Conservation (phyloP, 2,329 filamentous ascomycete species). For the Chalara sp. region DNA sequence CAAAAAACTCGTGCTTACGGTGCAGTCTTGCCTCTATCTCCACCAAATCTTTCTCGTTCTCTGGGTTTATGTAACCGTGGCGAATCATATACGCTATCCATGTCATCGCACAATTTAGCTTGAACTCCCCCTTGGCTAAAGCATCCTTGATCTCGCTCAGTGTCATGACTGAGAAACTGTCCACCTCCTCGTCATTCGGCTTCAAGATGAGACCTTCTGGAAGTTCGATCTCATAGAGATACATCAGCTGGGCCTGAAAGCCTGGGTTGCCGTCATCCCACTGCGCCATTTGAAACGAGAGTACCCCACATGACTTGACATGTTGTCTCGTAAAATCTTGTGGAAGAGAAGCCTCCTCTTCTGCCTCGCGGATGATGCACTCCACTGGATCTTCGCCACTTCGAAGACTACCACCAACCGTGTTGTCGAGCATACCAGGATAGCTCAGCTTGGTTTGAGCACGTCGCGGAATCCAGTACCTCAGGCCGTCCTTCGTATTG, state of each 20-base stretch:
- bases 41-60: constrained; percentile 72
- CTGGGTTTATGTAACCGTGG: constrained; percentile 70
- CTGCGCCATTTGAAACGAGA: constrained; percentile 71
- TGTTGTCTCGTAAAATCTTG: constrained; percentile 58
- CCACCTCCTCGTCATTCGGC: constrained; percentile 85
- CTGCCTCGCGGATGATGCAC: constrained; percentile 76
- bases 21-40: constrained; percentile 73
- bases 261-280: constrained; percentile 48
- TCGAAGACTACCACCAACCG: constrained; percentile 77
- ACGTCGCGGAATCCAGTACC: constrained; percentile 79
- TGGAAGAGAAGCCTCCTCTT: constrained; percentile 80
- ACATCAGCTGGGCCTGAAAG: constrained; percentile 79
- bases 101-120: constrained; percentile 84
- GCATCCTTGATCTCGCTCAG: constrained; percentile 69
- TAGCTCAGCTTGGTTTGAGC: constrained; percentile 78
- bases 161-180: constrained; percentile 71
- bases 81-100: constrained; percentile 86
- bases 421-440: constrained; percentile 80
- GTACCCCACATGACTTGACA: constrained; percentile 63
- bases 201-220: constrained; percentile 59
- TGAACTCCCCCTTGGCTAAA: constrained; percentile 70
- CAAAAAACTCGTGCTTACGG: constrained; percentile 74
- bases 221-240: constrained; percentile 83
- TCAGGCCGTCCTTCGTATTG: constrained; percentile 46
- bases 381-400: constrained; percentile 76